Conservation (phyloP, 805 yeast genomes). For the Zygotorulaspora florentina region DNA sequence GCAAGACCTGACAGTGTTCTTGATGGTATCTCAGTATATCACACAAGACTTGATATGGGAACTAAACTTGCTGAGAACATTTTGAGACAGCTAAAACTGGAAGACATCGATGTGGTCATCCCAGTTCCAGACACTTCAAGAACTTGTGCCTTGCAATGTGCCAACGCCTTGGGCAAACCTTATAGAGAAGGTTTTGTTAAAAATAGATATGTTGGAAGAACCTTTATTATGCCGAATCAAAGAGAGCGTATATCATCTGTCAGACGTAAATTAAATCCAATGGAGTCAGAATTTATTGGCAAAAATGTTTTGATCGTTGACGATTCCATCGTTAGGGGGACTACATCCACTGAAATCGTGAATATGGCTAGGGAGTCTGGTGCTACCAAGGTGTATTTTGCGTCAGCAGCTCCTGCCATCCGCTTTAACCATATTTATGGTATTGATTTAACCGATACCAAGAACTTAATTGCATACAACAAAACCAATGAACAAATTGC, state of each 20-base stretch:
- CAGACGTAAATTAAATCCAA: slow-evolving; percentile 90
- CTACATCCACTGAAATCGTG: slow-evolving; percentile 93
- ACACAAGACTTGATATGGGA: slow-evolving; percentile 93
- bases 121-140: slow-evolving; percentile 99
- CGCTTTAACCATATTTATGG: slow-evolving; percentile 95
- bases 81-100: slow-evolving; percentile 41
- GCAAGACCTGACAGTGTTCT: slow-evolving; percentile 96
- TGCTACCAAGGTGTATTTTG: slow-evolving; percentile 90
- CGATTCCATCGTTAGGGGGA: slow-evolving; percentile 96
- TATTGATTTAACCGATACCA: slow-evolving; percentile 93
- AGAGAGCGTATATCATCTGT: slow-evolving; percentile 90
- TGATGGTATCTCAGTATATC: slow-evolving; percentile 95
- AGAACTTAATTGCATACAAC: slow-evolving; percentile 85
- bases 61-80: slow-evolving; percentile 77
- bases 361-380: slow-evolving; percentile 99
- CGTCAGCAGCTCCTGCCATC: slow-evolving; percentile 98
- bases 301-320: slow-evolving; percentile 87
- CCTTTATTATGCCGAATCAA: slow-evolving; percentile 98
- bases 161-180: slow-evolving; percentile 72
- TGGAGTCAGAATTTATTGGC: slow-evolving; percentile 86
- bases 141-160: slow-evolving; percentile 89
- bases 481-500: slow-evolving; percentile 74
- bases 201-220: slow-evolving; percentile 94
- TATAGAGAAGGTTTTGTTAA: slow-evolving; percentile 97
- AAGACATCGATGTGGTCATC: slow-evolving; percentile 84